These are phyloP conservation scores for Apophysomyces variabilis DNA, from an alignment of 371 early-diverging fungal species.

Conservation along the genomic window DNA sequence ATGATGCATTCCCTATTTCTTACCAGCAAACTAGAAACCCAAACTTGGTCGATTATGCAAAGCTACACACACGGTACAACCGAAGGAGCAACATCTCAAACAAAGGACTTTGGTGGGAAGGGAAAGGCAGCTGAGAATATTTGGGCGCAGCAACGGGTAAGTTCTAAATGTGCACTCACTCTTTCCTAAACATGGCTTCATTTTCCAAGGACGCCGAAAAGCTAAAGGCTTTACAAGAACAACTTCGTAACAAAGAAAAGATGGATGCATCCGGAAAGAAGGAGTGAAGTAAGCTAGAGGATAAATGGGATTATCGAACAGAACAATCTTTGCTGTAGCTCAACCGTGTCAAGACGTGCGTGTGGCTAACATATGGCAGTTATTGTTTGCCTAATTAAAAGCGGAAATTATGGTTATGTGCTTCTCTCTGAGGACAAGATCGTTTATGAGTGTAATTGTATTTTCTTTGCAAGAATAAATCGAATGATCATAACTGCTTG, in stretches of 20 bases:
- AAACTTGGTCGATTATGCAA: background rate
- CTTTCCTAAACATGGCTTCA: background rate
- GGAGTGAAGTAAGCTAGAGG: constrained; percentile 17
- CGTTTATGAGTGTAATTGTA: no score
- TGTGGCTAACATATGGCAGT: no score
- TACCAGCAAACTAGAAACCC: background rate
- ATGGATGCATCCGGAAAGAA: constrained; percentile 8
- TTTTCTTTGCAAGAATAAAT: no score
- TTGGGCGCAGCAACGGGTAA: constrained; percentile 45
- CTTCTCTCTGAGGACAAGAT: no score
- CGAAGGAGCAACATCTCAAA: background rate
- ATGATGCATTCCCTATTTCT: background rate
- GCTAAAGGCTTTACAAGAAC: constrained; percentile 27
- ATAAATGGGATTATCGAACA: background rate
- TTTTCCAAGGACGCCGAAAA: constrained; percentile 36
- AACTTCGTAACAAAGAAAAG: constrained; percentile 18
- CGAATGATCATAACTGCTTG: no score
- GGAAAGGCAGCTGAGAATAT: constrained; percentile 45
- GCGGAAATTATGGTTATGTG: no score
- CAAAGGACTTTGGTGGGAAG: constrained; percentile 29
- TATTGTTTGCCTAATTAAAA: no score
- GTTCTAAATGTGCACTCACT: background rate
- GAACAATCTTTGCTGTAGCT: no score
- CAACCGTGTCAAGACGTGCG: no score
- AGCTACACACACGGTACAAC: background rate